Conservation (phyloP, 495 filamentous ascomycete genomes). For the Aspergillus incahuasiensis region DNA sequence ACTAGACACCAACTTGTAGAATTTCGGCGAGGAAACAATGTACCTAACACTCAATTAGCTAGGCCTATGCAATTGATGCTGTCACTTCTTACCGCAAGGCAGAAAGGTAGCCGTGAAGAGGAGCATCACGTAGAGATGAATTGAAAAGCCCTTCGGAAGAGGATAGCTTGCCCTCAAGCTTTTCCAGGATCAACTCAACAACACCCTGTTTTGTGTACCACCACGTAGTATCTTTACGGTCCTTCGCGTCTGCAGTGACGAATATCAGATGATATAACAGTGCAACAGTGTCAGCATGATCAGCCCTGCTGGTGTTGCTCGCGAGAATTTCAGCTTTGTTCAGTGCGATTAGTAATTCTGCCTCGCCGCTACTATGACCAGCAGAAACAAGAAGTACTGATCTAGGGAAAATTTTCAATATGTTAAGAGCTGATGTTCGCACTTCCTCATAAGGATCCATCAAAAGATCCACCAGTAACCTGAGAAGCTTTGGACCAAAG, state of each 20-base stretch:
- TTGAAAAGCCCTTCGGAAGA: slow-evolving; percentile 54
- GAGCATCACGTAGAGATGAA: slow-evolving; percentile 56
- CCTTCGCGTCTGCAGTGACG: slow-evolving; percentile 29
- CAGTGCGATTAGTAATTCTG: slow-evolving; percentile 29
- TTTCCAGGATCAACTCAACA: slow-evolving; percentile 40
- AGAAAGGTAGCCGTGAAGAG: slow-evolving; percentile 67
- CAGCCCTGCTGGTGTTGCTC: slow-evolving; percentile 71
- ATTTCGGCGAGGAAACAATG: slow-evolving; percentile 35
- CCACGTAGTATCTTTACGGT: slow-evolving; percentile 20
- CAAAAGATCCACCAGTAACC: slow-evolving; percentile 67
- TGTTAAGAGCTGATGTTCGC: slow-evolving; percentile 55
- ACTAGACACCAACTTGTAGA: slow-evolving; percentile 28
- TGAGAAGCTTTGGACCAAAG: slow-evolving; percentile 43
- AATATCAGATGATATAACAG: slow-evolving; percentile 52
- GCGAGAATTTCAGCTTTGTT: slow-evolving; percentile 46
- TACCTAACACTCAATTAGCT: slow-evolving; percentile 36
- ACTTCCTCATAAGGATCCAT: slow-evolving; percentile 93
- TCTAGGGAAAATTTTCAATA: slow-evolving; percentile 49
- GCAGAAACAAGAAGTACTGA: slow-evolving; percentile 21
- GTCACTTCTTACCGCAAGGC: slow-evolving; percentile 48
- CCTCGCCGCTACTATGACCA: neutral
- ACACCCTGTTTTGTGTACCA: slow-evolving; percentile 39
- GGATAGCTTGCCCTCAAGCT: slow-evolving; percentile 53
- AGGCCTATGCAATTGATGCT: neutral
- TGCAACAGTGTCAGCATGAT: slow-evolving; percentile 81